These are phyloP conservation scores for Hortaea werneckii DNA, from an alignment of 2,329 filamentous ascomycete genomes.

Conservation along the genomic window DNA sequence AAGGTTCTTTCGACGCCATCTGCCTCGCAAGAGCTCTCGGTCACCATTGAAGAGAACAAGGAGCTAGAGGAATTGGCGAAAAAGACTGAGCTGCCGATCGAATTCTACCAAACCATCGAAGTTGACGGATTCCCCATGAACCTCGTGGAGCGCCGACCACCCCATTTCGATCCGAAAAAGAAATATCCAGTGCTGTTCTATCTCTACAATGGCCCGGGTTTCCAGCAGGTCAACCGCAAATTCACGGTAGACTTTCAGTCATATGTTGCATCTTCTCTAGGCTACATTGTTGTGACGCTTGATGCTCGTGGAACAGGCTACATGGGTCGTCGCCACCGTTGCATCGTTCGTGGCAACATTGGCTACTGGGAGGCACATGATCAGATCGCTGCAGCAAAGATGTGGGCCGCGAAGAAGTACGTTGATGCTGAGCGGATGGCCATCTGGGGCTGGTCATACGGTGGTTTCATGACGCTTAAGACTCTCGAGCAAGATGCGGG, in stretches of 20 bases:
- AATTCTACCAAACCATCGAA: slow-evolving; percentile 75
- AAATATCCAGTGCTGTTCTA: slow-evolving; percentile 92
- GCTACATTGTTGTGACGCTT: slow-evolving; percentile 89
- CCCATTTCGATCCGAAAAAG: slow-evolving; percentile 71
- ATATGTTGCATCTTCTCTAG: slow-evolving; percentile 73
- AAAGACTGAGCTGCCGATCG: slow-evolving; percentile 69
- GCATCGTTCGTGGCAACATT: slow-evolving; percentile 71
- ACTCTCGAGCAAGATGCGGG: slow-evolving; percentile 86
- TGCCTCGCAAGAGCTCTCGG: slow-evolving; percentile 47
- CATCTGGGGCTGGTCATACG: slow-evolving; percentile 98
- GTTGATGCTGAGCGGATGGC: slow-evolving; percentile 73
- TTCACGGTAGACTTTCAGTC: slow-evolving; percentile 85
- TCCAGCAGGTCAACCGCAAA: slow-evolving; percentile 70
- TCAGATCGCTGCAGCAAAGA: slow-evolving; percentile 72
- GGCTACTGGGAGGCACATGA: slow-evolving; percentile 78
- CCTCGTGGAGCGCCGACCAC: slow-evolving; percentile 74
- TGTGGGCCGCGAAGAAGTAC: slow-evolving; percentile 72
- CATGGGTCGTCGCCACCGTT: slow-evolving; percentile 73
- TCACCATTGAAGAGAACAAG: slow-evolving; percentile 69
- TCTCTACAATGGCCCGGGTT: slow-evolving; percentile 90
- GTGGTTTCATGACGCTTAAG: slow-evolving; percentile 90
- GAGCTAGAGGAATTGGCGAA: slow-evolving; percentile 58
- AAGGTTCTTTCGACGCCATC: slow-evolving; percentile 55
- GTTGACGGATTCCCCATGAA: slow-evolving; percentile 67
- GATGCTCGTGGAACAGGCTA: slow-evolving; percentile 90